phyloP scores from a whole-genome alignment of 176 grass and related monocot species.

The Ensete ventricosum region DNA sequence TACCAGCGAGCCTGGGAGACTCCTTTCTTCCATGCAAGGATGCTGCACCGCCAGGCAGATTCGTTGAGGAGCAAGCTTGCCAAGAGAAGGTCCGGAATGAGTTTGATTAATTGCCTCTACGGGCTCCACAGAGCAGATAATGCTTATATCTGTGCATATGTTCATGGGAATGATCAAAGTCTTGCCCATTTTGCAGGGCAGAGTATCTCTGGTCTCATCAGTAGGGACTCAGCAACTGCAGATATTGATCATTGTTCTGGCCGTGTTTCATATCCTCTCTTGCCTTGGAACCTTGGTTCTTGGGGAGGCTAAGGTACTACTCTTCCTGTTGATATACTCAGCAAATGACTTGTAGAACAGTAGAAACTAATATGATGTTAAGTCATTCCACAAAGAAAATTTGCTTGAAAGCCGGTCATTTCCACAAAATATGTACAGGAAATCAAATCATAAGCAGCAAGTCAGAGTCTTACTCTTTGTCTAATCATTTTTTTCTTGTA shows the following conservation, averaged over 20 bases:
- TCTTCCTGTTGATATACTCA: neutral
- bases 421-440: no score
- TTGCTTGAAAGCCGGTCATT: neutral
- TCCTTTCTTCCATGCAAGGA: conserved; percentile 12
- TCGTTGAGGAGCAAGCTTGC: neutral
- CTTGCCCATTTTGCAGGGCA: neutral
- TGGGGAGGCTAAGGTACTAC: conserved; percentile 6
- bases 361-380: neutral
- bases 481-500: neutral
- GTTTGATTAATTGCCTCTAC: neutral
- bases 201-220: neutral
- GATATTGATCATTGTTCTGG: neutral
- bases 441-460: no score
- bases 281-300: neutral
- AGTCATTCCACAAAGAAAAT: neutral
- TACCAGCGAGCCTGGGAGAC: neutral
- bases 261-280: conserved; percentile 8
- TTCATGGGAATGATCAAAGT: neutral
- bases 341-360: neutral
- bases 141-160: no score
- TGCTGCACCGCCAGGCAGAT: neutral
- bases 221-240: conserved; percentile 1
- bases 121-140: no score
- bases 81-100: neutral
- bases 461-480: no score